A percentile compares a stretch with the other conserved stretches of the same genome.
Evolutionary conservation across 2,329 filamentous ascomycete genomes (phyloP).

Genomic region (Botryosphaeria dothidea): DNA sequence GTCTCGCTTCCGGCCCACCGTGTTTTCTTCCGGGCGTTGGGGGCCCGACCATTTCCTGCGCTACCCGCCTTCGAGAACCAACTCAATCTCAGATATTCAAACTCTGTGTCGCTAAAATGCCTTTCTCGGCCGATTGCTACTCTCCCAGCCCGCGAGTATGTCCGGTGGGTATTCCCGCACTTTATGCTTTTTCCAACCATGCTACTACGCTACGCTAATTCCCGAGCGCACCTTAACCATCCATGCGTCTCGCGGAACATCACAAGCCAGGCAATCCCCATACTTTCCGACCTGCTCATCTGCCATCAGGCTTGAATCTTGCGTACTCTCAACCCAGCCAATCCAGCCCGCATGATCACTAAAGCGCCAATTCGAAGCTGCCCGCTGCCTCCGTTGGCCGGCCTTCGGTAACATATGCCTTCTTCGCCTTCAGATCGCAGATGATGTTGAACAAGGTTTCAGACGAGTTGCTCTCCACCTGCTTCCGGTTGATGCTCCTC

Average conservation of each 20-base stretch:
- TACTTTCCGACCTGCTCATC: too few species aligned
- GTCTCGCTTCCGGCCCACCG: too few species aligned
- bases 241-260: too few species aligned
- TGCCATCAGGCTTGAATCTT: too few species aligned
- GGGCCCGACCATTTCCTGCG: not conserved
- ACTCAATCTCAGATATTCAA: not conserved
- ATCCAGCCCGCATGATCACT: not conserved
- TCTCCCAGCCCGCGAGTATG: too few species aligned
- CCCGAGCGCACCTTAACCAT: too few species aligned
- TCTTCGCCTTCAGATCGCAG: conserved; percentile 36
- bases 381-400: conserved; percentile 34
- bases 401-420: conserved; percentile 31
- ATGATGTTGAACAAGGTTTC: conserved; percentile 36
- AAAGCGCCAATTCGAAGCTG: conserved; percentile 26
- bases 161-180: too few species aligned
- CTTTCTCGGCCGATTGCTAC: too few species aligned
- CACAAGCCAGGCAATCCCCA: too few species aligned
- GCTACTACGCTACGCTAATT: too few species aligned
- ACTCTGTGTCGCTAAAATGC: not conserved
- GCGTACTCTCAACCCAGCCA: not conserved
- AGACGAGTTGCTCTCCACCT: not conserved
- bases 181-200: too few species aligned
- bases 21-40: not conserved
- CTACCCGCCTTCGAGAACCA: not conserved
- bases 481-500: conserved; percentile 32